A percentile compares a stretch with the other conserved stretches of the same genome.
These are phyloP conservation scores for Collybia mongolica DNA, from an alignment of 768 basidiomycete species.

Conservation along the genomic window DNA sequence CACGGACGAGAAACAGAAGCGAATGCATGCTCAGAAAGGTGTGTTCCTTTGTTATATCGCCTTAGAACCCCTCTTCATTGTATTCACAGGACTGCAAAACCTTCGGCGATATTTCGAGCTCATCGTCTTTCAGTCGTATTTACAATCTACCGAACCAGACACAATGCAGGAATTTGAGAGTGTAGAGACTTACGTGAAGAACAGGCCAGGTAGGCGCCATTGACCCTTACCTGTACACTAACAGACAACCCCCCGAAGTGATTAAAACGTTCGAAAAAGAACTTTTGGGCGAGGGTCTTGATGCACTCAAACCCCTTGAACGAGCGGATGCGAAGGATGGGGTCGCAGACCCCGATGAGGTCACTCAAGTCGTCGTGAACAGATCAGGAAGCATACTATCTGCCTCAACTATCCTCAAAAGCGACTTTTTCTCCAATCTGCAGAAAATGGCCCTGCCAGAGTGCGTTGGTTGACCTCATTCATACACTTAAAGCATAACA, in stretches of 20 bases:
- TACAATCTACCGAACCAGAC: conserved; percentile 79
- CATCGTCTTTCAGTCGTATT: conserved; percentile 87
- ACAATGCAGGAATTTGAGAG: conserved; percentile 72
- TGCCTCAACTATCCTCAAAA: conserved; percentile 92
- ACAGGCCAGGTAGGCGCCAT: conserved; percentile 66
- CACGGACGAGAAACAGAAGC: conserved; percentile 68
- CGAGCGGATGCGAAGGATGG: conserved; percentile 65
- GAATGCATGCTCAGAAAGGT: conserved; percentile 72
- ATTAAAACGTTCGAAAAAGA: conserved; percentile 97
- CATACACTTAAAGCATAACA: neutral
- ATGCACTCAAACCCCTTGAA: conserved; percentile 81
- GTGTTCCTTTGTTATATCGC: conserved; percentile 5
- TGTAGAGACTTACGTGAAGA: conserved; percentile 81
- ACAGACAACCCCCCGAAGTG: conserved; percentile 43
- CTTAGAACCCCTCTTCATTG: neutral
- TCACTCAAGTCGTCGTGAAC: conserved; percentile 79
- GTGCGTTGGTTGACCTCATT: conserved; percentile 40
- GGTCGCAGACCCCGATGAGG: conserved; percentile 88
- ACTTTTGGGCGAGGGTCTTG: conserved; percentile 70
- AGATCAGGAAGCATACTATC: conserved; percentile 86
- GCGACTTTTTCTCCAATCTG: conserved; percentile 89
- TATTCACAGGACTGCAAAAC: conserved; percentile 64
- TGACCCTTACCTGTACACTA: neutral
- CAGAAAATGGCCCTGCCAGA: conserved; percentile 98
- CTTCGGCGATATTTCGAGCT: conserved; percentile 84